phyloP scores from a whole-genome alignment of 257 asterid genomes.

The Solanum peruvianum region DNA sequence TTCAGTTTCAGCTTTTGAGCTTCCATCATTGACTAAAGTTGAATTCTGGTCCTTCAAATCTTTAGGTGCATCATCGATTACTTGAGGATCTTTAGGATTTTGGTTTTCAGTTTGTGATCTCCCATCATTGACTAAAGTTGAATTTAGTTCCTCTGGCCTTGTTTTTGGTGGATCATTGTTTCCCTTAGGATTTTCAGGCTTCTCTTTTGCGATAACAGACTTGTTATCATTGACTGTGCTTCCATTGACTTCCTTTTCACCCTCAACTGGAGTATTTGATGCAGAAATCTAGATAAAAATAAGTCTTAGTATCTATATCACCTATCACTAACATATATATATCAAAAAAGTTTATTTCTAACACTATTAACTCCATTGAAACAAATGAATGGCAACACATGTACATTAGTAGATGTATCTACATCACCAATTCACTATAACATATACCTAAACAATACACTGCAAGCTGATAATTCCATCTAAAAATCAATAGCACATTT shows the following conservation, averaged over 20 bases:
- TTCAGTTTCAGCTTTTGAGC: conserved; percentile 14
- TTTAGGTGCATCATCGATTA: neutral
- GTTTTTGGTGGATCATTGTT: conserved; percentile 12
- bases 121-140: neutral
- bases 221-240: neutral
- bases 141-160: conserved; percentile 10
- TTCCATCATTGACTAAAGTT: neutral
- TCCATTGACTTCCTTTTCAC: conserved; percentile 3
- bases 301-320: neutral
- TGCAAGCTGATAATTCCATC: neutral
- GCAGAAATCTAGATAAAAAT: conserved; percentile 33
- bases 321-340: neutral
- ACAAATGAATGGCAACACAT: neutral
- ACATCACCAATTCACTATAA: neutral
- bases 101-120: neutral
- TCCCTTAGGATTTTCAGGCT: conserved; percentile 6
- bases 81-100: neutral
- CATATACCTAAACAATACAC: neutral
- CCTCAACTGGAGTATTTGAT: conserved; percentile 13
- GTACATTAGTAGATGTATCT: neutral
- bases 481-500: neutral
- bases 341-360: neutral
- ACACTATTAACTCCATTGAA: neutral
- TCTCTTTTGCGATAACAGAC: conserved; percentile 17
- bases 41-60: neutral